These are phyloP conservation scores for Dactylella cylindrospora DNA, from an alignment of 2,329 filamentous ascomycete species.

Conservation along the genomic window DNA sequence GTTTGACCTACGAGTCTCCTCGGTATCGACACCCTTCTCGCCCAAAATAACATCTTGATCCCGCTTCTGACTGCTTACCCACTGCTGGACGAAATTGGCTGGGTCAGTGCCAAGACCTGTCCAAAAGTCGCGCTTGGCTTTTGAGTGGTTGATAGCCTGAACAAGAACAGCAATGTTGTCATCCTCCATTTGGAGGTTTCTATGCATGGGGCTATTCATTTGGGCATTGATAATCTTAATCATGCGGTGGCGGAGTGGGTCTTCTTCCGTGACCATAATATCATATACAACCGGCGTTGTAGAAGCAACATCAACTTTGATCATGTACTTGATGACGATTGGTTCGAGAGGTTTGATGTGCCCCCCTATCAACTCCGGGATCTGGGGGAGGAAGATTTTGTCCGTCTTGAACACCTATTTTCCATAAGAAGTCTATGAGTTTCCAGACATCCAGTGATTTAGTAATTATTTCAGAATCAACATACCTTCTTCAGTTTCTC, in stretches of 20 bases:
- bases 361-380: slow-evolving; percentile 74
- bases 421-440: not conserved
- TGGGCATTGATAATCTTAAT: slow-evolving; percentile 68
- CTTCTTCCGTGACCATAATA: slow-evolving; percentile 78
- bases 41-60: slow-evolving; percentile 87
- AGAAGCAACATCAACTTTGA: slow-evolving; percentile 84
- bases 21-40: slow-evolving; percentile 67
- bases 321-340: slow-evolving; percentile 83
- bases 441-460: not conserved
- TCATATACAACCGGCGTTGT: slow-evolving; percentile 88
- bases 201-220: slow-evolving; percentile 69
- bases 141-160: slow-evolving; percentile 78
- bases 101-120: slow-evolving; percentile 77
- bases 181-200: slow-evolving; percentile 74
- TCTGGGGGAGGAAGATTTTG: slow-evolving; percentile 78
- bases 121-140: slow-evolving; percentile 88
- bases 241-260: slow-evolving; percentile 72
- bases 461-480: slow-evolving; percentile 32
- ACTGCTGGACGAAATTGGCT: slow-evolving; percentile 77
- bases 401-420: slow-evolving; percentile 71
- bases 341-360: slow-evolving; percentile 80
- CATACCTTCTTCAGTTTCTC: slow-evolving; percentile 74
- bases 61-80: slow-evolving; percentile 86
- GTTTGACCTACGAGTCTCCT: slow-evolving; percentile 54
- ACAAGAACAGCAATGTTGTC: slow-evolving; percentile 81